Evolutionary conservation across 257 asterid species (phyloP), one percentile per base, ranked within the genome.

Genomic region (Mentha longifolia): DNA sequence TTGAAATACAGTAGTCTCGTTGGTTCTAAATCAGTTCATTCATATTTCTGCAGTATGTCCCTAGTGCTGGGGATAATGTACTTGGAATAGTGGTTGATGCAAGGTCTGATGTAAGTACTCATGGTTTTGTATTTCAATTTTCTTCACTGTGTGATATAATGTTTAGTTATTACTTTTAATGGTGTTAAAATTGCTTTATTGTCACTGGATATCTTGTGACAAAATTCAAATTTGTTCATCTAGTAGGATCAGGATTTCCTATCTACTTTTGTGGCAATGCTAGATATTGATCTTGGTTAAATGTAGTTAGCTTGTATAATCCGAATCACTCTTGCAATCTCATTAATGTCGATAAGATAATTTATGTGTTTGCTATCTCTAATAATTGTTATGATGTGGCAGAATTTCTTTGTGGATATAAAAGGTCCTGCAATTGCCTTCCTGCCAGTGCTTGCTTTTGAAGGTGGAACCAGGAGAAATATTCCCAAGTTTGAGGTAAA

Each of bases 391-490:
- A 19, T 63, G 55, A 20, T 76, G 81, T 64, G 39, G 58, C 90
- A 93, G 98, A 93, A 88, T 77, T 87, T 92, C 74, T 76, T 88
- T 61, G 89, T 93, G 88, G 98, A 93, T 84, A 85, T 93, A 74
- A 93, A 91, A 86, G 94, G 97, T 73, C 89, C 97, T 33, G 74
- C 85, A 45, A 42, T 91, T 81, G 98, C 96, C 51, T 80, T 79
- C 80, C 81, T 93, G 52, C 98, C 98, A 1, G 98, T 91, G 74
- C 91, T 93, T 65, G 91, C 98, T 67, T 93, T 91, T 80, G 98
- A 93, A 81, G 98, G 98, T 60, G 98, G 97, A 75, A 93, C 96
- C 50, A 86, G 96, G 81, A 89, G 97, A 82, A 93, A 93, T 83
- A 88, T 91, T 68, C 97, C 98, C 3, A 93, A 93, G 77, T 93